Base-by-base conservation (phyloP, 225 moss, liverwort and hornwort species). In the Lunularia cruciata region DNA sequence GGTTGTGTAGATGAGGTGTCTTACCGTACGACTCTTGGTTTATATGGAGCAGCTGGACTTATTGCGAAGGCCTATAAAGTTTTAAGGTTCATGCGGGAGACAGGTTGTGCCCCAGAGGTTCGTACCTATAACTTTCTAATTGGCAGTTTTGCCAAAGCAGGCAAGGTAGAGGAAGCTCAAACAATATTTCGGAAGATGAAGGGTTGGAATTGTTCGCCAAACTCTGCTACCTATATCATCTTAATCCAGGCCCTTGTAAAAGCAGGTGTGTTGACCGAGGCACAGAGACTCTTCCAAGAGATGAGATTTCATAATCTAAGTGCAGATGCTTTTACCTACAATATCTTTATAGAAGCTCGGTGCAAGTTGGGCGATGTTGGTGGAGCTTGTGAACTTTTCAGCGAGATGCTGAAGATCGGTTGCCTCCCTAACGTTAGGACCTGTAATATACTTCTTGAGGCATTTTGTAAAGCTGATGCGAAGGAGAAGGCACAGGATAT, bases 1-100 rank as follows among this genome's bases (percentile, higher is more conserved):
- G 83, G 87, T 2, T 81, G 73, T 64, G 67, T 38, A 2, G 75
- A 76, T 64, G 53, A 30, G 32, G 34, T 63, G 6, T 69, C 69
- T 3, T 76, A 70, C 48, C 67, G 52, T 16, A 63, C 63, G 27
- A 40, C 51, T 14, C 54, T 76, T 26, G 27, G 52, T 63, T 39
- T 70, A 38, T 64, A 54, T 27, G 63, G 75, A 1, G 60, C 60
- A 16, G 51, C 56, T 18, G 62, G 69, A 23, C 53, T 76, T 27
- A 42, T 69, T 1, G 60, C 69, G 19, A 55, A 60, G 54, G 69
- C 69, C 32, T 38, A 52, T 35, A 63, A 62, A 12, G 40, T 75
- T 23, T 23, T 76, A 6, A 45, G 55, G n/a, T 47, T 42, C 0
- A 76, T 76, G 69, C 61, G 56, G 20, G 69, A 70, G 16, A 54